These are phyloP conservation scores for Stemphylium beticola DNA, from an alignment of 2,329 filamentous ascomycete genomes.

Conservation along the genomic window DNA sequence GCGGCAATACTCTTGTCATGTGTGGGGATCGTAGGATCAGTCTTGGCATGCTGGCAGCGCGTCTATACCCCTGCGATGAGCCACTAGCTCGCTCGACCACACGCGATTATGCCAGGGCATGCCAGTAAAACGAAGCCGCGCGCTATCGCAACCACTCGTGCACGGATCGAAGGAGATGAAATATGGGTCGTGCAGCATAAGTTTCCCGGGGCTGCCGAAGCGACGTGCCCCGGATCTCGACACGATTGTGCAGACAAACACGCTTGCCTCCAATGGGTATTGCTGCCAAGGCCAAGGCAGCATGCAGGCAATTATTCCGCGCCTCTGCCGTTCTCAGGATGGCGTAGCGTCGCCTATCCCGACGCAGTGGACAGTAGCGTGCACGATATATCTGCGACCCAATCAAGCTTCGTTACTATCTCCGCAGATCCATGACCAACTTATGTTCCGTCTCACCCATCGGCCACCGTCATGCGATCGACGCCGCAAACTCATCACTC, in stretches of 20 bases:
- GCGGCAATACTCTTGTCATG: not conserved
- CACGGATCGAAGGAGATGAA: too few species aligned
- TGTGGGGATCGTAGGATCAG: not conserved
- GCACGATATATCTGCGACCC: not conserved
- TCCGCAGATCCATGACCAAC: not conserved
- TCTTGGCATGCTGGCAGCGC: not conserved
- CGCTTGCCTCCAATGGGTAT: not conserved
- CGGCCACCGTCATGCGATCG: not conserved
- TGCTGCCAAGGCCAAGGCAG: not conserved
- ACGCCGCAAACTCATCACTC: not conserved
- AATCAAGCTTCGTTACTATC: not conserved
- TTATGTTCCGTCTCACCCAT: not conserved
- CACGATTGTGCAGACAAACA: not conserved
- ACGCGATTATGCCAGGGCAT: too few species aligned
- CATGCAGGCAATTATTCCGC: not conserved
- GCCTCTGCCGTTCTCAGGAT: not conserved
- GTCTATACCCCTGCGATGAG: not conserved
- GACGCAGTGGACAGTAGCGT: not conserved
- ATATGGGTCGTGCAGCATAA: too few species aligned
- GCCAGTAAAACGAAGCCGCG: too few species aligned
- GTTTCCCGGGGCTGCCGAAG: not conserved
- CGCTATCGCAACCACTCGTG: too few species aligned
- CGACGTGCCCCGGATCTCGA: not conserved
- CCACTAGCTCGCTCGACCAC: too few species aligned
- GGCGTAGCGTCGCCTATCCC: not conserved